Evolutionary conservation across 2,329 filamentous ascomycete genomes (phyloP).

Genomic region (Cladobotryum mycophilum): DNA sequence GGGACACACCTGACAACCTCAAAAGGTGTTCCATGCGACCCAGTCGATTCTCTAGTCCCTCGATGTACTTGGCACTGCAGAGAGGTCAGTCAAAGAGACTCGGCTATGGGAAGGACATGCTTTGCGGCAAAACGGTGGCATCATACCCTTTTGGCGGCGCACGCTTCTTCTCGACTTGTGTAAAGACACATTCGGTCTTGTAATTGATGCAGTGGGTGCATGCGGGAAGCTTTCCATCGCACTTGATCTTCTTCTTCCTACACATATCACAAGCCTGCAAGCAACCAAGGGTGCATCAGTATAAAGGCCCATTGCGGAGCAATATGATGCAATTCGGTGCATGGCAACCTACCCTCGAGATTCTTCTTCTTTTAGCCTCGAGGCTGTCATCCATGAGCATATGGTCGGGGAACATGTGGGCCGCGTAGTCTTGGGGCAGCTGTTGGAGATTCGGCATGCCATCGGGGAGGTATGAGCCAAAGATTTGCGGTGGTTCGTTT

Average conservation of each 20-base stretch:
- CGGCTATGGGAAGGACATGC: not conserved
- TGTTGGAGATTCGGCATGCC: constrained; percentile 49
- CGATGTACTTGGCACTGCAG: constrained; percentile 87
- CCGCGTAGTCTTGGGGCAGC: constrained; percentile 49
- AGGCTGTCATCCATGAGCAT: constrained; percentile 58
- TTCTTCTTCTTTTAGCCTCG: constrained; percentile 83
- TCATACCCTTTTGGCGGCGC: constrained; percentile 90
- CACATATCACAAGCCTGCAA: constrained; percentile 88
- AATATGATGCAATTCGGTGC: not conserved
- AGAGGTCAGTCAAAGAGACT: not conserved
- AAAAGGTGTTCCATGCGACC: constrained; percentile 94
- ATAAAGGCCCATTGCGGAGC: not conserved
- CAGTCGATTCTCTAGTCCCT: constrained; percentile 88
- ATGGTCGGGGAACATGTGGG: constrained; percentile 54
- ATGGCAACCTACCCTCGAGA: constrained; percentile 63
- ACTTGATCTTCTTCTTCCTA: constrained; percentile 95
- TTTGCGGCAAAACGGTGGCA: not conserved
- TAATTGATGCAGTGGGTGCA: constrained; percentile 97
- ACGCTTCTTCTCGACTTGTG: constrained; percentile 97
- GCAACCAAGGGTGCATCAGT: constrained; percentile 5
- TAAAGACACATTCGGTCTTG: constrained; percentile 96
- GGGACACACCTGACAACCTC: constrained; percentile 61
- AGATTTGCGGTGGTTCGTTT: constrained; percentile 64
- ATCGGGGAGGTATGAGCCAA: constrained; percentile 56
- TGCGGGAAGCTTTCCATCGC: constrained; percentile 89